Percentiles rank a stretch among this genome's conserved stretches.
These are phyloP conservation scores for Gossypium schwendimanii DNA, from an alignment of 441 rosid genomes.

Conservation along the genomic window DNA sequence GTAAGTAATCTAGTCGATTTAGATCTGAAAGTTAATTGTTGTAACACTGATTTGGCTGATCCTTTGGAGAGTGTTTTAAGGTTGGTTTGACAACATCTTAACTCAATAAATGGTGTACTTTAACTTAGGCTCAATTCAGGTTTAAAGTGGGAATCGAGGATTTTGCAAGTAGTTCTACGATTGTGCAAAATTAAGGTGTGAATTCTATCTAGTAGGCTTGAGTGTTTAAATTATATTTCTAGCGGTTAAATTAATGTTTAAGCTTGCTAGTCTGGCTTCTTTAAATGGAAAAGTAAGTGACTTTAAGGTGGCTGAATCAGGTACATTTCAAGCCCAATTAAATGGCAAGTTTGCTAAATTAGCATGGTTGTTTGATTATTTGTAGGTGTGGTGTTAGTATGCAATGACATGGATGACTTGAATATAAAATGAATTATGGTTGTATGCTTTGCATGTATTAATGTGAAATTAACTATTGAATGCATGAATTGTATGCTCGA, in stretches of 20 bases:
- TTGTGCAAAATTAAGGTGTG: background rate
- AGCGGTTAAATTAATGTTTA: too few relatives aligned
- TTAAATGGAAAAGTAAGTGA: background rate
- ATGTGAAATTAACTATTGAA: background rate
- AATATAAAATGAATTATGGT: background rate
- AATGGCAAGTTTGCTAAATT: background rate
- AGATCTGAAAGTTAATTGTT: too few relatives aligned
- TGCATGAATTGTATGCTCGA: background rate
- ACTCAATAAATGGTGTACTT: background rate
- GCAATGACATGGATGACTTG: background rate
- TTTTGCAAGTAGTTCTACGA: background rate
- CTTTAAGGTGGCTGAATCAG: background rate
- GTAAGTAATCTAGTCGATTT: too few relatives aligned
- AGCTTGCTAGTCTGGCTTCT: background rate
- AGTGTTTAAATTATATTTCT: background rate
- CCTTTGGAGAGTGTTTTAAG: background rate
- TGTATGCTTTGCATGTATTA: background rate
- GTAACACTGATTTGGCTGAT: background rate
- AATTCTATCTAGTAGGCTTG: background rate
- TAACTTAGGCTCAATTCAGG: background rate
- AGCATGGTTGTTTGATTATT: background rate
- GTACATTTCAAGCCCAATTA: background rate
- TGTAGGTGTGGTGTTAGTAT: background rate
- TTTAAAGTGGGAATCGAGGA: background rate
- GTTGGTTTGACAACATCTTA: background rate